Percentiles rank a stretch among this genome's conserved stretches.
These are phyloP conservation scores for Flaveria floridana DNA, from an alignment of 140 eudicot genomes.

Conservation along the genomic window DNA sequence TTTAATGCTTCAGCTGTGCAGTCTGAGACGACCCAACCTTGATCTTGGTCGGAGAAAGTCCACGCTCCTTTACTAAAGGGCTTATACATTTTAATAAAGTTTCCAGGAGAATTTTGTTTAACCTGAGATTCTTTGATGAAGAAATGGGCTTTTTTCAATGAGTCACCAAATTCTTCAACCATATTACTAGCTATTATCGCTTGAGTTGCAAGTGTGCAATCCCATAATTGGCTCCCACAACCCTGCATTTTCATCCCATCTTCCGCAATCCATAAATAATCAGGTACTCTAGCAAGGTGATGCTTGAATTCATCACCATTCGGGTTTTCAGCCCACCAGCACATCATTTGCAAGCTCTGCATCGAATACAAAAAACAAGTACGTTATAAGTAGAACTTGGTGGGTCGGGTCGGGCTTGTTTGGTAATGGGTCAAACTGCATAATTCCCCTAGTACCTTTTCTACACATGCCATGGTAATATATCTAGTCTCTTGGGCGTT, in stretches of 20 bases:
- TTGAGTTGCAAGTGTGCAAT: constrained; percentile 46
- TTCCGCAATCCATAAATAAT: constrained; percentile 54
- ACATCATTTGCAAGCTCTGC: constrained; percentile 52
- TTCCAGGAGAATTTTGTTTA: constrained; percentile 44
- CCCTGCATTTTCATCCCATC: constrained; percentile 60
- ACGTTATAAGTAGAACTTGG: not conserved
- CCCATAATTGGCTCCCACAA: constrained; percentile 63
- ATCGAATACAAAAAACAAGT: constrained; percentile 8
- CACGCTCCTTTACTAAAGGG: constrained; percentile 49
- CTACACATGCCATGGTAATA: constrained; percentile 50
- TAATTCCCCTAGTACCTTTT: constrained; percentile 34
- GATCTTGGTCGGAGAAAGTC: constrained; percentile 60
- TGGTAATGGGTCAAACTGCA: not conserved
- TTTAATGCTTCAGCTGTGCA: constrained; percentile 47
- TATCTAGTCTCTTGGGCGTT: constrained; percentile 48
- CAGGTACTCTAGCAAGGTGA: constrained; percentile 55
- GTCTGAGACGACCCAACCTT: constrained; percentile 49
- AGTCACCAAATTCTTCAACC: constrained; percentile 51
- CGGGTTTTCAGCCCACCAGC: constrained; percentile 58
- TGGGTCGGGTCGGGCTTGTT: not conserved
- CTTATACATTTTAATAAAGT: constrained; percentile 43
- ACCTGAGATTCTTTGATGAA: constrained; percentile 55
- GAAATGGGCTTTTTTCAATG: constrained; percentile 42
- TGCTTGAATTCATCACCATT: constrained; percentile 47
- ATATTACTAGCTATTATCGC: constrained; percentile 44